Conservation (phyloP, 148 eudicot species). For the Gaultheria prostrata region DNA sequence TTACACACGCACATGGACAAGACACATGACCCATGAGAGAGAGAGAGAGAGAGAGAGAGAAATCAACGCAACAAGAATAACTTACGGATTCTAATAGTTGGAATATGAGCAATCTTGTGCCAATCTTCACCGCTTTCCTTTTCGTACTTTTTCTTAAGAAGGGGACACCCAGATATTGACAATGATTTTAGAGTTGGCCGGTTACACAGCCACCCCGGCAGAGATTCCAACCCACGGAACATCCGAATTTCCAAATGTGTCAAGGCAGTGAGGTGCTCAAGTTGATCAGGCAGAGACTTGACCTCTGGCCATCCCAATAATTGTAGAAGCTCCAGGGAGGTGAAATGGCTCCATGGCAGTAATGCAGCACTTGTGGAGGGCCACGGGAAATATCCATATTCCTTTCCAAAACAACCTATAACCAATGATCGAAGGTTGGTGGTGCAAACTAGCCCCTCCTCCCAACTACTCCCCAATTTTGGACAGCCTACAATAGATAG, state of each 20-base stretch:
- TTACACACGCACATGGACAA: neutral
- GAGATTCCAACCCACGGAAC: neutral
- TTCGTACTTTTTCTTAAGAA: neutral
- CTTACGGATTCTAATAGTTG: neutral
- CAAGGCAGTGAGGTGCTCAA: neutral
- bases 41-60: too few relatives aligned
- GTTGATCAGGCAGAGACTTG: neutral
- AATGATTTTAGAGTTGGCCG: neutral
- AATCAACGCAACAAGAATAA: neutral
- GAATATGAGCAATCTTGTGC: neutral
- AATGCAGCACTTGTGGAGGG: neutral
- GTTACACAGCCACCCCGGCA: neutral
- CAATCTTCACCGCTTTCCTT: neutral
- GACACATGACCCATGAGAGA: too few relatives aligned
- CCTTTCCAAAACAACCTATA: neutral
- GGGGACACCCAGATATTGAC: neutral
- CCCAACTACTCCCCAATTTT: neutral
- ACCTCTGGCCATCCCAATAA: neutral
- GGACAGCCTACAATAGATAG: neutral
- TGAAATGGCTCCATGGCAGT: neutral
- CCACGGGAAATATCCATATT: neutral
- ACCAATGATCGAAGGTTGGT: neutral
- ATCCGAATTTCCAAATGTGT: neutral
- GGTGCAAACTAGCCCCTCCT: neutral
- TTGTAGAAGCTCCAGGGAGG: neutral